These are phyloP conservation scores for Colletotrichum sp. DNA, from an alignment of 2,329 filamentous ascomycete genomes.

Conservation along the genomic window DNA sequence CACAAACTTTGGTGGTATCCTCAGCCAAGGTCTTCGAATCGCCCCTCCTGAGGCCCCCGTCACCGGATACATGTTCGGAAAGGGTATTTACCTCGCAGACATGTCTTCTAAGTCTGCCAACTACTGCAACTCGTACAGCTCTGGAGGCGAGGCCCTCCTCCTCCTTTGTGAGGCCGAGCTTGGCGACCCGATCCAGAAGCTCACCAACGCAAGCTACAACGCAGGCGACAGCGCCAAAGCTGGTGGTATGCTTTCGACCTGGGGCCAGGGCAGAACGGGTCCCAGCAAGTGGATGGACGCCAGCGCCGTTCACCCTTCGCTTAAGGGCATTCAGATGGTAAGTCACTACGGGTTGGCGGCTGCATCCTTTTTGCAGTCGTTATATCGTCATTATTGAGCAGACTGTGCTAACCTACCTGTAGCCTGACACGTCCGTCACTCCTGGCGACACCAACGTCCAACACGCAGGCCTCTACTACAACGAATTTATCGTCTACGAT, in stretches of 20 bases:
- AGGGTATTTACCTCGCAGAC: conserved; percentile 88
- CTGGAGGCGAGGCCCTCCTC: conserved; percentile 74
- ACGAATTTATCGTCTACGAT: conserved; percentile 78
- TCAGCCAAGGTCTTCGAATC: conserved; percentile 88
- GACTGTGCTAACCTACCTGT: conserved; percentile 1
- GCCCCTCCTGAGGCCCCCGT: conserved; percentile 84
- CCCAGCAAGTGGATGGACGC: conserved; percentile 81
- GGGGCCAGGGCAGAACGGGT: conserved; percentile 69
- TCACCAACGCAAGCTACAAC: conserved; percentile 61
- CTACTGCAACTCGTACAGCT: conserved; percentile 70
- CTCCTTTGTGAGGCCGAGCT: conserved; percentile 83
- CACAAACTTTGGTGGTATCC: conserved; percentile 87
- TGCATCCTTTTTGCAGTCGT: neutral
- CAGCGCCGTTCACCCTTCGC: conserved; percentile 62
- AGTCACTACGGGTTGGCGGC: conserved; percentile 27
- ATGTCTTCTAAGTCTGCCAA: conserved; percentile 83
- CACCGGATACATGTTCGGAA: conserved; percentile 87
- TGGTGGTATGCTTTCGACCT: conserved; percentile 69
- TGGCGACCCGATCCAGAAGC: conserved; percentile 74
- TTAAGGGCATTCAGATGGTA: conserved; percentile 76
- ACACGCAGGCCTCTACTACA: conserved; percentile 63
- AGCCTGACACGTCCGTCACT: conserved; percentile 54
- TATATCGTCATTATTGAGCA: rapidly evolving
- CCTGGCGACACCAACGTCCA: conserved; percentile 54
- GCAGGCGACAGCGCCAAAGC: conserved; percentile 69